Base-by-base conservation (phyloP, 2,329 filamentous ascomycete genomes). In the Colletotrichum zoysiae region DNA sequence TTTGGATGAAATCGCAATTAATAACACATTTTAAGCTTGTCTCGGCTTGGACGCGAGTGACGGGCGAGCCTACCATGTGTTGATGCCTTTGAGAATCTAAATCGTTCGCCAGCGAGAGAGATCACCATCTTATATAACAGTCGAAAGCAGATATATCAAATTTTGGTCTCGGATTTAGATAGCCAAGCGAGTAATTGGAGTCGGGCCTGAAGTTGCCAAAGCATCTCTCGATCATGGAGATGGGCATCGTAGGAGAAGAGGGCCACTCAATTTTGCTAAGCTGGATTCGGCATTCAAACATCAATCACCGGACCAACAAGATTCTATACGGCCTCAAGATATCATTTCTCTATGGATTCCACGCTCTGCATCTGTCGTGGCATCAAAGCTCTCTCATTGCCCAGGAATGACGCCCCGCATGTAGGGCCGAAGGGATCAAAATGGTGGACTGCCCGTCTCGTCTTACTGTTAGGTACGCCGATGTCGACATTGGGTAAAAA, bases 401-500 rank as follows among this genome's bases (percentile, higher is more conserved):
- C n/a, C 50, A 33, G 65, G 26, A 38, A 30, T 14, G 26, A 55
- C 63, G 16, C n/a, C 50, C 40, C 63, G 42, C n/a, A 14, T 26
- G 38, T 14, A 50, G 20, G 26, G 14, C 42, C 12, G 14, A 11
- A 40, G 48, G 14, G 14, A 20, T 20, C 23, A 30, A 56, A 64
- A 46, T 50, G 58, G 26, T 30, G 30, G 26, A 40, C 30, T 18
- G 59, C 8, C 20, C 30, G 44, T 62, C 18, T 35, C 16, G 6
- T 14, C 30, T 38, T 23, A 8, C 44, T 30, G 30, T 3, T 30
- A 30, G 30, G 30, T 30, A 5, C 30, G 46, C n/a, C 23, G 14
- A 20, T 11, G 23, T 30, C 4, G 46, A 51, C 20, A 16, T 51
- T 51, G 46, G 33, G 46, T 62, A 62, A 62, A 51, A 62, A 51